These are phyloP conservation scores for Phytophthora brassicae DNA, from an alignment of 352 stramenopile species.

Conservation along the genomic window DNA sequence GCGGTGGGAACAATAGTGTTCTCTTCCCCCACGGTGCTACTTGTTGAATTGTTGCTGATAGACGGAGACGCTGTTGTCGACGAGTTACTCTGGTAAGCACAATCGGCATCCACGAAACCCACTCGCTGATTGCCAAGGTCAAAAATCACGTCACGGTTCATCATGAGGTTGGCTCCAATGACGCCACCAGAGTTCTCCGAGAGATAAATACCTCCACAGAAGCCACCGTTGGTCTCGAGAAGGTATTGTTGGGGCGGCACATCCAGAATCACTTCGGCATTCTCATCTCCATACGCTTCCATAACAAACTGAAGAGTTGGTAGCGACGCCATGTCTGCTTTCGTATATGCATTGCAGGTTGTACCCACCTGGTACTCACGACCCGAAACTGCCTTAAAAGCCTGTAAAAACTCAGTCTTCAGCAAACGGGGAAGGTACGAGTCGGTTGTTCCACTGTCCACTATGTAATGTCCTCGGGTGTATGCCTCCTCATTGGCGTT, in stretches of 20 bases:
- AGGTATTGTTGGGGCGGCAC: slow-evolving; percentile 73
- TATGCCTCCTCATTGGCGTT: slow-evolving; percentile 43
- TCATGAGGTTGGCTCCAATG: slow-evolving; percentile 86
- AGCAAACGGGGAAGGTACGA: slow-evolving; percentile 70
- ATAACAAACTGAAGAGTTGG: slow-evolving; percentile 75
- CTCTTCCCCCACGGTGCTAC: slow-evolving; percentile 11
- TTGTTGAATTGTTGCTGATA: slow-evolving; percentile 6
- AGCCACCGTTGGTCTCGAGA: slow-evolving; percentile 48
- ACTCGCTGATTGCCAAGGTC: slow-evolving; percentile 70
- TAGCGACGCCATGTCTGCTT: slow-evolving; percentile 49
- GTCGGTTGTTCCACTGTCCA: slow-evolving; percentile 86
- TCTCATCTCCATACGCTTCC: slow-evolving; percentile 59
- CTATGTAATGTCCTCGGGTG: slow-evolving; percentile 64
- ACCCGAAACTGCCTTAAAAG: slow-evolving; percentile 55
- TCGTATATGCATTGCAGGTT: slow-evolving; percentile 53
- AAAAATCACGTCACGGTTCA: slow-evolving; percentile 82
- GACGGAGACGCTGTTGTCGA: slow-evolving; percentile 10
- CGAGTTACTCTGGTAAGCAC: slow-evolving; percentile 24
- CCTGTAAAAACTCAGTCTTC: slow-evolving; percentile 51
- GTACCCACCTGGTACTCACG: slow-evolving; percentile 50
- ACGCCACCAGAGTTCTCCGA: slow-evolving; percentile 71
- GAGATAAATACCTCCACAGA: slow-evolving; percentile 67
- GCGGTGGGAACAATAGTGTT: slow-evolving; percentile 2
- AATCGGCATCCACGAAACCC: slow-evolving; percentile 78
- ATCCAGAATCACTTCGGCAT: slow-evolving; percentile 54